Percentiles rank a stretch among this genome's conserved stretches.
Conservation (phyloP, 352 stramenopile genomes). For the Albugo laibachii region DNA sequence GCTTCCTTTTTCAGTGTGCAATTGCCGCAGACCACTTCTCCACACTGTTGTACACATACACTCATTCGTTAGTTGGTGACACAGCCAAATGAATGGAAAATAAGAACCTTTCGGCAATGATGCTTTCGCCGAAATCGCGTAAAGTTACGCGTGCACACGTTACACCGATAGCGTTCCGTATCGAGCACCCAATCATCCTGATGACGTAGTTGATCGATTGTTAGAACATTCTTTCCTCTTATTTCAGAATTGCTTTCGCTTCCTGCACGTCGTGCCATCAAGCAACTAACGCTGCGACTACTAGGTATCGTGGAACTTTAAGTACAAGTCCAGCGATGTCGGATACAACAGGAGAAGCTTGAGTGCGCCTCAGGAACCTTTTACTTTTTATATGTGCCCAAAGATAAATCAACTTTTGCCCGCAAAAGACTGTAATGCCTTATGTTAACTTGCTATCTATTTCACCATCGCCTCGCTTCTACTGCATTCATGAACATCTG, state of each 20-base stretch:
- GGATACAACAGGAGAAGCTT: no score
- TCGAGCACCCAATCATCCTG: constrained; percentile 5
- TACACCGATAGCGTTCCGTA: constrained; percentile 3
- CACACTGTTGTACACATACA: constrained; percentile 1
- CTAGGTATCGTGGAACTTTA: no score
- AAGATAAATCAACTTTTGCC: not conserved
- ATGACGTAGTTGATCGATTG: constrained; percentile 4
- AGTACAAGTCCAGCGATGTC: no score
- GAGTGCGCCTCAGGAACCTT: no score
- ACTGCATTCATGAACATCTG: not conserved
- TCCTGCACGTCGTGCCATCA: no score
- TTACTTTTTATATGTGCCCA: no score
- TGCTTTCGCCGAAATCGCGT: constrained; percentile 7
- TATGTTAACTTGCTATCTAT: constrained; percentile 4
- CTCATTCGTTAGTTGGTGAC: not conserved
- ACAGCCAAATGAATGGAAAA: not conserved
- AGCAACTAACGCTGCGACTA: no score
- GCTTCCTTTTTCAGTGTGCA: constrained; percentile 7
- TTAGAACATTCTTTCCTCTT: not conserved
- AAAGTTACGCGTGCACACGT: constrained; percentile 7
- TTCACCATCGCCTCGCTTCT: not conserved
- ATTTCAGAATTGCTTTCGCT: no score
- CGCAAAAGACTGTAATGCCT: constrained; percentile 6
- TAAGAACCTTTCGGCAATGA: constrained; percentile 7
- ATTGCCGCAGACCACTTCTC: constrained; percentile 10